phyloP scores from a whole-genome alignment of 129 eudicot species.

The Kitagawia praeruptora region DNA sequence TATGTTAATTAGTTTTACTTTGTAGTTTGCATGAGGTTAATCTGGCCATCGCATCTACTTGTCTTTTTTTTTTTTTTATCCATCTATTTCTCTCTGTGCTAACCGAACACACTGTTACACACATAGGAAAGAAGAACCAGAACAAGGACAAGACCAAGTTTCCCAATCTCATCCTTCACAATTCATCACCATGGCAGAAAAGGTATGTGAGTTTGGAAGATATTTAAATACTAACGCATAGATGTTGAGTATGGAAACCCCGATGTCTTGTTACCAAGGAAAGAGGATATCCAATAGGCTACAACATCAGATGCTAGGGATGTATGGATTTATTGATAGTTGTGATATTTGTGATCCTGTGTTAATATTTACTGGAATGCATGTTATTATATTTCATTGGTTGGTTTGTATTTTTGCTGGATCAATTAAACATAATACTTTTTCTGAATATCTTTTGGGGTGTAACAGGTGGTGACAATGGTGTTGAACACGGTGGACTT shows the following conservation, averaged over 20 bases:
- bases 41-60: not conserved
- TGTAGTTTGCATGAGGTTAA: not conserved
- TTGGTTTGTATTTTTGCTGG: too few species aligned
- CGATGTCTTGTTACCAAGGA: not conserved
- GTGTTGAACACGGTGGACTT: constrained; percentile 57
- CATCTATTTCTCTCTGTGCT: not conserved
- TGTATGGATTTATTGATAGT: not conserved
- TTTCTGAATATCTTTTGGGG: not conserved
- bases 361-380: not conserved
- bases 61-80: not conserved
- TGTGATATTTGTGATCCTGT: not conserved
- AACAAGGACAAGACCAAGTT: too few species aligned
- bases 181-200: constrained; percentile 7
- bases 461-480: constrained; percentile 45
- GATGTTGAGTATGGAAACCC: not conserved
- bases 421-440: not conserved
- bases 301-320: not conserved
- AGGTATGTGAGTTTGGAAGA: not conserved
- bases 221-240: not conserved
- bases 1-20: not conserved
- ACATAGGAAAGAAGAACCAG: not conserved
- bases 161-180: not conserved
- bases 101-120: not conserved
- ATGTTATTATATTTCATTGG: not conserved
- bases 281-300: too few species aligned